phyloP scores from a whole-genome alignment of 129 eudicot genomes.

The Sambucus nigra region DNA sequence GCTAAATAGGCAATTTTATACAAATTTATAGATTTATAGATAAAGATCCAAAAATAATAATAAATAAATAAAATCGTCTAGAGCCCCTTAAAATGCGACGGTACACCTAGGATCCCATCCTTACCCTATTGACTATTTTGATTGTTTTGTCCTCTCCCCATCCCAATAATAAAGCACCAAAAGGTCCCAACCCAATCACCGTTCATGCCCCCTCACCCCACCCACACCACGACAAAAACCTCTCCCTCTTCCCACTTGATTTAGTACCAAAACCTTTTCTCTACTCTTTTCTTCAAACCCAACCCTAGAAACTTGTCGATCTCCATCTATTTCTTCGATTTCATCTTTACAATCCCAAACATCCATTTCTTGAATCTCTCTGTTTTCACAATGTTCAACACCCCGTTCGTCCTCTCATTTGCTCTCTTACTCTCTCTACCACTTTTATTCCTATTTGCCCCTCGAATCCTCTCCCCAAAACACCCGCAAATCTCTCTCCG shows the following conservation, averaged over 20 bases:
- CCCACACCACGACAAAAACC: neutral
- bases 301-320: neutral
- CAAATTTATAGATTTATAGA: no score
- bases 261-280: no score
- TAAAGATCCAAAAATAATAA: no score
- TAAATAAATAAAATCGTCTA: no score
- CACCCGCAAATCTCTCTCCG: constrained; percentile 41
- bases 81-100: neutral
- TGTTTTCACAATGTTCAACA: neutral
- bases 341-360: neutral
- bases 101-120: neutral
- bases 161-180: neutral
- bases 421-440: constrained; percentile 47
- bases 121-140: neutral
- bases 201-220: neutral
- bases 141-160: neutral
- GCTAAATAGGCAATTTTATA: no score
- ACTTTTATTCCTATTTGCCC: constrained; percentile 41
- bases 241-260: neutral
- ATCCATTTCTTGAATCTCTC: neutral
- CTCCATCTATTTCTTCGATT: neutral
- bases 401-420: constrained; percentile 32
- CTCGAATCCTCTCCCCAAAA: constrained; percentile 36
- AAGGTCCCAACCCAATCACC: neutral
- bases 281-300: neutral